phyloP scores from a whole-genome alignment of 306 rosid species.

The Quercus parvula region DNA sequence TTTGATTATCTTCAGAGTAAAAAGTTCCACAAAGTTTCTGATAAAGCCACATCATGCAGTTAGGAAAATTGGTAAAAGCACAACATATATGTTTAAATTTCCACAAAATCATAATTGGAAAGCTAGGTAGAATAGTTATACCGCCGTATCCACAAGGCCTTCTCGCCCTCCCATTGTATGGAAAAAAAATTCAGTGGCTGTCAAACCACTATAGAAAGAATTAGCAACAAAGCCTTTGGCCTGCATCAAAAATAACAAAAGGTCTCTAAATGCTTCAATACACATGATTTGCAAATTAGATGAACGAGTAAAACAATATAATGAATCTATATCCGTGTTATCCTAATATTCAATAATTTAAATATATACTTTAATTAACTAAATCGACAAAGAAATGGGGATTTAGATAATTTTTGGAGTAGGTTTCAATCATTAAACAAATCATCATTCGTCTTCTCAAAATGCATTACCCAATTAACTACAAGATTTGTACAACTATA shows the following conservation, averaged over 20 bases:
- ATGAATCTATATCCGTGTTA: background rate
- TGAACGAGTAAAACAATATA: background rate
- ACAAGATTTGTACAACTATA: background rate
- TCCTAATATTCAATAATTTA: background rate
- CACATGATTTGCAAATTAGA: background rate
- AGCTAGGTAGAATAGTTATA: slow-evolving; percentile 17
- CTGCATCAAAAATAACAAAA: slow-evolving; percentile 45
- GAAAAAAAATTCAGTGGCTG: slow-evolving; percentile 95
- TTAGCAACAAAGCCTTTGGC: slow-evolving; percentile 93
- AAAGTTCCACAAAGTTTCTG: background rate
- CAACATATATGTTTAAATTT: background rate
- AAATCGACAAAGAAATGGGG: background rate
- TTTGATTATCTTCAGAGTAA: background rate
- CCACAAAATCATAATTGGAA: background rate
- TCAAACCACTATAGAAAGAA: slow-evolving; percentile 91
- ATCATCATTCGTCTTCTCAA: background rate
- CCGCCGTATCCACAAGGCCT: slow-evolving; percentile 98
- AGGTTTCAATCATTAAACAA: background rate
- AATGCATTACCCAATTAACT: background rate
- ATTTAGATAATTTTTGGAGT: background rate
- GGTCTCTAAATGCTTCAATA: slow-evolving; percentile 15
- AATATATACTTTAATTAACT: background rate
- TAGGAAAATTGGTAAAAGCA: background rate
- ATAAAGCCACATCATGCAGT: background rate
- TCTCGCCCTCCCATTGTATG: slow-evolving; percentile 99